Conservation (phyloP, 805 yeast genomes). For the Wickerhamiella nectarea region DNA sequence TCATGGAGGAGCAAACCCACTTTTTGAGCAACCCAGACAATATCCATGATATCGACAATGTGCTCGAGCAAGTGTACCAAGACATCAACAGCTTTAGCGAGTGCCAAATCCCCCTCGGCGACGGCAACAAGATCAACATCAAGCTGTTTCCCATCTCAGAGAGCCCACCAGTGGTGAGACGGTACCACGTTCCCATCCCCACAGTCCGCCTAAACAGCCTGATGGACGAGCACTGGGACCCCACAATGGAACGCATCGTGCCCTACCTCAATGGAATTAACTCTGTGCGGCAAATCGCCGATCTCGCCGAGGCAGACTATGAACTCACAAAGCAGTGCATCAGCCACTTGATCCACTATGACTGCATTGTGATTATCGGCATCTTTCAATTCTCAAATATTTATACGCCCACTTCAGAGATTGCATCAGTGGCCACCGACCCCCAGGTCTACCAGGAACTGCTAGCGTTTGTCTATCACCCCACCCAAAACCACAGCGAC, state of each 20-base stretch:
- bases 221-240: slow-evolving; percentile 92
- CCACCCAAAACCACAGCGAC: slow-evolving; percentile 12
- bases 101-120: slow-evolving; percentile 86
- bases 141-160: slow-evolving; percentile 83
- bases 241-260: slow-evolving; percentile 77
- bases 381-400: slow-evolving; percentile 79
- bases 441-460: slow-evolving; percentile 64
- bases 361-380: slow-evolving; percentile 69
- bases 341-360: slow-evolving; percentile 81
- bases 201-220: slow-evolving; percentile 59
- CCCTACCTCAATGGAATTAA: slow-evolving; percentile 84
- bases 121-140: slow-evolving; percentile 79
- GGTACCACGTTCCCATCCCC: slow-evolving; percentile 86
- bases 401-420: slow-evolving; percentile 76
- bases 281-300: slow-evolving; percentile 62
- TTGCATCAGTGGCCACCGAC: slow-evolving; percentile 54
- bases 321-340: slow-evolving; percentile 71
- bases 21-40: slow-evolving; percentile 43
- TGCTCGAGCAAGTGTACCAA: slow-evolving; percentile 82
- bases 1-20: slow-evolving; percentile 78
- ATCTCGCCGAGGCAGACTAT: slow-evolving; percentile 68
- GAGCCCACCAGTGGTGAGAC: slow-evolving; percentile 60
- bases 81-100: slow-evolving; percentile 92
- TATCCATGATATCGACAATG: slow-evolving; percentile 47
- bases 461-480: slow-evolving; percentile 58